These are phyloP conservation scores for Schwanniomyces sp. DNA, from an alignment of 805 yeast species.

Conservation along the genomic window DNA sequence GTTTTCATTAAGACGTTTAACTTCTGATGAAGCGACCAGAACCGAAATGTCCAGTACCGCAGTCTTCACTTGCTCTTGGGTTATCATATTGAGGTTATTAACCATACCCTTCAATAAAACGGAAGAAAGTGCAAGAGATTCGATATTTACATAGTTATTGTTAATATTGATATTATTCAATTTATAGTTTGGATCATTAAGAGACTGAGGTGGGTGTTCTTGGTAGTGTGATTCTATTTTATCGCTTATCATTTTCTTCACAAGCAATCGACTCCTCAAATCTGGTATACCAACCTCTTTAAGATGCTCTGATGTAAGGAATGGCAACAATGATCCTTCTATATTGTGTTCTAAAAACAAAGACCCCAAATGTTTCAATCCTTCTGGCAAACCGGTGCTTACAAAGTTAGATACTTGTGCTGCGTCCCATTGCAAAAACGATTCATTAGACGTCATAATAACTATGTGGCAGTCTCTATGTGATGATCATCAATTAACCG, in stretches of 20 bases:
- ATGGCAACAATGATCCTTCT: conserved; percentile 71
- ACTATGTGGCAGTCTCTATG: neutral
- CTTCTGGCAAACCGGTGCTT: conserved; percentile 20
- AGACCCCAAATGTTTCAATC: conserved; percentile 18
- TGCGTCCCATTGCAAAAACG: conserved; percentile 45
- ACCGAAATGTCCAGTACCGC: conserved; percentile 10
- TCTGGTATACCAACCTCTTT: conserved; percentile 65
- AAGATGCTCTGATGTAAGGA: conserved; percentile 67
- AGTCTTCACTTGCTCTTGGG: conserved; percentile 13
- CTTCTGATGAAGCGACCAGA: conserved; percentile 23
- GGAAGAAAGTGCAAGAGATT: conserved; percentile 36
- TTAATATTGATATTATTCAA: conserved; percentile 33
- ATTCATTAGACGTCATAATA: conserved; percentile 23
- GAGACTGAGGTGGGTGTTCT: conserved; percentile 20
- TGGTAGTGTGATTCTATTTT: conserved; percentile 42
- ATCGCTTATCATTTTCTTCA: conserved; percentile 61
- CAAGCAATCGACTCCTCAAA: conserved; percentile 54
- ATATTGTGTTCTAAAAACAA: conserved; percentile 58
- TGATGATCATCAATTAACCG: neutral
- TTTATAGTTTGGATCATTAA: conserved; percentile 27
- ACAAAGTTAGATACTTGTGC: conserved; percentile 43
- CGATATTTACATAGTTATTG: conserved; percentile 34
- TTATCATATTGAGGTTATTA: conserved; percentile 17
- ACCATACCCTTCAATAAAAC: conserved; percentile 37
- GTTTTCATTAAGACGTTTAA: conserved; percentile 50